These are phyloP conservation scores for Mucor velutinosus DNA, from an alignment of 371 early-diverging fungal species.

Conservation along the genomic window DNA sequence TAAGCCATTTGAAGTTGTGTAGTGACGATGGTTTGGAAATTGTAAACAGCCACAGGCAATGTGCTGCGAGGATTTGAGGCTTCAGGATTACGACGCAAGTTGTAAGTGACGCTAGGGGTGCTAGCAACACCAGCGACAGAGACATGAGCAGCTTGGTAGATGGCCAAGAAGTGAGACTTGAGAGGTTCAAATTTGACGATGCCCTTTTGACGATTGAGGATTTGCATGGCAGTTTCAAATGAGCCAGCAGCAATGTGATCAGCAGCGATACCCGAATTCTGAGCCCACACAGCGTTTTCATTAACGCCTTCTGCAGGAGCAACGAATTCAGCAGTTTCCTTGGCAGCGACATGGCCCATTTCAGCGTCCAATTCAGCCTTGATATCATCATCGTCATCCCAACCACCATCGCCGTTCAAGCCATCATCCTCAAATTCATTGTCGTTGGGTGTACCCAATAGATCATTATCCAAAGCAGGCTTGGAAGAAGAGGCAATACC, in stretches of 20 bases:
- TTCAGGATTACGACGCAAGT: conserved; percentile 67
- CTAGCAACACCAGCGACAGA: conserved; percentile 67
- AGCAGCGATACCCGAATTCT: conserved; percentile 80
- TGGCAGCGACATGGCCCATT: conserved; percentile 62
- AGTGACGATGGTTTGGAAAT: conserved; percentile 52
- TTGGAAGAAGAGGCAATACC: conserved; percentile 25
- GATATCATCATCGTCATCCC: conserved; percentile 65
- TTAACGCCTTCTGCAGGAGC: conserved; percentile 75
- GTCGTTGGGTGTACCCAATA: conserved; percentile 35
- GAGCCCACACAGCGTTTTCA: conserved; percentile 75
- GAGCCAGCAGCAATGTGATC: conserved; percentile 94
- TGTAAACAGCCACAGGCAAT: conserved; percentile 59
- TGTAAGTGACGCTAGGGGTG: conserved; percentile 59
- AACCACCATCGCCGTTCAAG: conserved; percentile 53
- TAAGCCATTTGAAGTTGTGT: conserved; percentile 80
- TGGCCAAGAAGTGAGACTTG: conserved; percentile 81
- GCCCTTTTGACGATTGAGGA: conserved; percentile 87
- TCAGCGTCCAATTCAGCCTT: conserved; percentile 64
- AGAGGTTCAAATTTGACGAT: conserved; percentile 89
- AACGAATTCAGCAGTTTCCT: conserved; percentile 66
- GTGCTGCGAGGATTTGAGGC: conserved; percentile 56
- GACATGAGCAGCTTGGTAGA: conserved; percentile 77
- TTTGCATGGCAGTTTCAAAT: conserved; percentile 93
- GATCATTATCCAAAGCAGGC: conserved; percentile 19
- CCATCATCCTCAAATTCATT: conserved; percentile 46